Conservation (phyloP, 805 yeast species). For the Metschnikowia noctiluminum region DNA sequence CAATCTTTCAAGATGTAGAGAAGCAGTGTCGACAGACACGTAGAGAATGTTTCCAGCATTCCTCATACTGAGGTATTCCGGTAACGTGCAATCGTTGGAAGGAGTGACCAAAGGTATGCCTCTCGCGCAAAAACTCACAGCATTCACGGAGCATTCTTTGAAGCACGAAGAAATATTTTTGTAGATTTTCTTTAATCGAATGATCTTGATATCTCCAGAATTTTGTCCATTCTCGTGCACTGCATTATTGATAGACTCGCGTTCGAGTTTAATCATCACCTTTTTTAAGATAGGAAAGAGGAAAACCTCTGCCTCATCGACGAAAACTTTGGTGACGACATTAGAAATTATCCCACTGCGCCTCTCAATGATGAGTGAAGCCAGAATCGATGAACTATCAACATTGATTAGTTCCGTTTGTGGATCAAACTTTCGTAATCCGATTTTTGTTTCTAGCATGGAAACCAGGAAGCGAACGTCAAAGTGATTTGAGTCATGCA, state of each 20-base stretch:
- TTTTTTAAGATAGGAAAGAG: conserved; percentile 7
- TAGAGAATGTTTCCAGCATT: conserved; percentile 4
- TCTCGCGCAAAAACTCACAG: conserved; percentile 4
- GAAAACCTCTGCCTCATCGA: conserved; percentile 11
- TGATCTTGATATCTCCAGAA: neutral
- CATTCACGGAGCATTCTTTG: conserved; percentile 14
- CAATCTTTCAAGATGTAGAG: conserved; percentile 11
- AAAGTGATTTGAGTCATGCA: neutral
- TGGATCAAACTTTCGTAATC: neutral
- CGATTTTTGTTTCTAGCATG: neutral
- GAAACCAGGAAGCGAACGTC: neutral
- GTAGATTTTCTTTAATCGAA: conserved; percentile 5
- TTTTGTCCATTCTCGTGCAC: no score
- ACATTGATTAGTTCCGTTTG: neutral
- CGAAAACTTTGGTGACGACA: conserved; percentile 7
- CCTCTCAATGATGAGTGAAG: conserved; percentile 4
- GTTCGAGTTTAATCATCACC: neutral
- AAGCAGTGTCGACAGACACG: conserved; percentile 10
- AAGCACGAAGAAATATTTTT: conserved; percentile 10
- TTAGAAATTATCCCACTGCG: conserved; percentile 9
- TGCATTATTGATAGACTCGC: no score
- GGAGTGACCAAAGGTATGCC: conserved; percentile 17
- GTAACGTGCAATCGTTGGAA: conserved; percentile 6
- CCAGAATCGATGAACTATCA: conserved; percentile 10
- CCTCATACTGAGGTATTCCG: conserved; percentile 7